These are phyloP conservation scores for Cornus suecica DNA, from an alignment of 148 eudicot species.

Conservation along the genomic window DNA sequence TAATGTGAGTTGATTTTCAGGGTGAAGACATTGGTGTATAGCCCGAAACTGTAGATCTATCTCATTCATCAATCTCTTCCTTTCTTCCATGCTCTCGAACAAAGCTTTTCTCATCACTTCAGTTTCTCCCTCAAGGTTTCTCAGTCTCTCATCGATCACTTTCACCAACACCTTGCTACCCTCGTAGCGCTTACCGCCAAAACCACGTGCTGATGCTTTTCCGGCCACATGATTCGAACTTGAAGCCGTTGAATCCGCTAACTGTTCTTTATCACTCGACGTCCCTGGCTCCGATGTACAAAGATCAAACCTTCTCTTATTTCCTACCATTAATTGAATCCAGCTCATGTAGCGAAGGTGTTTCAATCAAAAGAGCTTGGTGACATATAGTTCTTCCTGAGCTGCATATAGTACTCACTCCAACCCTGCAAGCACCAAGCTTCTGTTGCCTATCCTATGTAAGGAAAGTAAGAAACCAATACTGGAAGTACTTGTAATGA, in stretches of 20 bases:
- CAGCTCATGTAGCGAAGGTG: not conserved
- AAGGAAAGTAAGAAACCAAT: not conserved
- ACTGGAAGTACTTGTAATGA: not conserved
- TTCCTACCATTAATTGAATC: not conserved
- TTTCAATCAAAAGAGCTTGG: not conserved
- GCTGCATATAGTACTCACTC: not conserved
- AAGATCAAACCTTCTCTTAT: not conserved
- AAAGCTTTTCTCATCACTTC: constrained; percentile 16
- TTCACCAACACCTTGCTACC: constrained; percentile 1
- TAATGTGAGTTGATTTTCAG: not conserved
- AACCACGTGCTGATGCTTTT: not conserved
- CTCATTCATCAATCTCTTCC: constrained; percentile 20
- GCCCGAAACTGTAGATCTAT: constrained; percentile 11
- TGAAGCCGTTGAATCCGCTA: not conserved
- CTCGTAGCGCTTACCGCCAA: not conserved
- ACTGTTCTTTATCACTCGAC: not conserved
- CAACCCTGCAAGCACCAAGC: not conserved
- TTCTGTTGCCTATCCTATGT: too few species aligned
- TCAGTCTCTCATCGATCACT: constrained; percentile 15
- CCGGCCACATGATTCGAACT: not conserved
- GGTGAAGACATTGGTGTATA: not conserved
- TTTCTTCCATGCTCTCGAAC: constrained; percentile 14
- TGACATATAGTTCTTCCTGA: not conserved
- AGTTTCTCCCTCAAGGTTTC: constrained; percentile 29
- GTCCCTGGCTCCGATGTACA: not conserved